Evolutionary conservation across 2,329 filamentous ascomycete genomes (phyloP), one percentile per base, ranked within the genome.

Genomic region (Leptographium flavum): DNA sequence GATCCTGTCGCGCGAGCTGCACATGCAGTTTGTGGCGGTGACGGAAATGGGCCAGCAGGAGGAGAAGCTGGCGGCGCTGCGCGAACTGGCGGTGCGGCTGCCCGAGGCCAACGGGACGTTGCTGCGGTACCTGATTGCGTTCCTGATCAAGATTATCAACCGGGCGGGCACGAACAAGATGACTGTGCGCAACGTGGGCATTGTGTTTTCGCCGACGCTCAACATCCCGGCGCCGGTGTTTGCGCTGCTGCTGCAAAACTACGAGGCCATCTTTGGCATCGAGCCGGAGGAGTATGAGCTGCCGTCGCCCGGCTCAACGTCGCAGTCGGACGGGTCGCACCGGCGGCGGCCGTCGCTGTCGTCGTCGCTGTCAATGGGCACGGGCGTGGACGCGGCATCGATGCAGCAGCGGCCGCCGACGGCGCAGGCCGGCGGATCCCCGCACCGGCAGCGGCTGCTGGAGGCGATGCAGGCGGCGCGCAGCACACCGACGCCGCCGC

Each of bases 181-280:
- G 92, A 95, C 85, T 11, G 85, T 95, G 44, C 81, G 90, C 53
- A 98, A 98, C 57, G 86, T 98, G 45, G 90, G 92, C 52, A 96
- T 98, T 55, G 90, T 98, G 46, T 98, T 98, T 62, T 94, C 92
- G 15, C 92, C 92, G 1, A 96, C 92, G 0, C 73, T 98, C 45
- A 96, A 96, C 60, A 94, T 98, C 37, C 90, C 92, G 0, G 87
- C 87, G 0, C 88, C 90, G 0, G 82, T 98, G 11, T 95, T 98
- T 60, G 87, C 88, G 4, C 74, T 93, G 61, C 92, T 98, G 61
- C 71, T 98, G 47, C 88, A 92, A 52, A 88, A 96, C 56, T 95
- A 87, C 58, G 74, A 83, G 50, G 75, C 73, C 36, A 90, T 98
- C 40, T 98, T 96, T 58, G 82, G 83, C 19, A 71, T 80, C 39